Evolutionary conservation across 192 early-diverging fungal genomes (phyloP), one percentile per base, ranked within the genome.

Genomic region (Podochytrium sp.): DNA sequence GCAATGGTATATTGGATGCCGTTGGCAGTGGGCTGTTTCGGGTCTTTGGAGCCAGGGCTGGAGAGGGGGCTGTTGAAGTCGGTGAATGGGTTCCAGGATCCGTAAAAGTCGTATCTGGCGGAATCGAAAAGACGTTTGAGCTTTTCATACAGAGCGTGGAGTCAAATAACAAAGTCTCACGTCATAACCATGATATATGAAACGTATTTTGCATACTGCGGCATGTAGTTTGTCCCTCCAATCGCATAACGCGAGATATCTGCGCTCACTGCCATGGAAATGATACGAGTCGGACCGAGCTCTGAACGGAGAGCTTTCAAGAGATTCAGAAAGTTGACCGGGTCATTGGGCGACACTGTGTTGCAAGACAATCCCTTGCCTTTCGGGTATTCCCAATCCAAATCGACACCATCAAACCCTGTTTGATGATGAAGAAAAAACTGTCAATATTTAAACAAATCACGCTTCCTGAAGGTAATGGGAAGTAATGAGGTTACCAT

Each of bases 101-200:
- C 71, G 39, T 71, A 71, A 59, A 71, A 71, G 53, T 71, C 68
- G 32, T 71, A 71, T n/a, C n/a, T n/a, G n/a, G n/a, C n/a, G n/a
- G n/a, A n/a, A n/a, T n/a, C n/a, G n/a, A n/a, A n/a, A n/a, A n/a
- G n/a, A n/a, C n/a, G n/a, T 10, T 47, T 47, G 43, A 47, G 10
- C n/a, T 10, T 47, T 47, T 47, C 0, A 20, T 47, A 20, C 10
- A 47, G 10, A 47, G 10, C n/a, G 43, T 47, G 43, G 10, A 16
- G 43, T 0, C 0, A 20, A 47, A 16, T 29, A 1, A 27, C 20
- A 25, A 55, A 55, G 25, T 55, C 52, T 7, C 30, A 55, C 18
- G 60, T 27, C 72, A 74, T 74, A 32, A 74, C 34, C 38, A 65
- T 59, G 14, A 65, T 18, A 37, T 74, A 74, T 27, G 10, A n/a